phyloP scores from a whole-genome alignment of 495 filamentous ascomycete genomes.

The Parmelia sp. region DNA sequence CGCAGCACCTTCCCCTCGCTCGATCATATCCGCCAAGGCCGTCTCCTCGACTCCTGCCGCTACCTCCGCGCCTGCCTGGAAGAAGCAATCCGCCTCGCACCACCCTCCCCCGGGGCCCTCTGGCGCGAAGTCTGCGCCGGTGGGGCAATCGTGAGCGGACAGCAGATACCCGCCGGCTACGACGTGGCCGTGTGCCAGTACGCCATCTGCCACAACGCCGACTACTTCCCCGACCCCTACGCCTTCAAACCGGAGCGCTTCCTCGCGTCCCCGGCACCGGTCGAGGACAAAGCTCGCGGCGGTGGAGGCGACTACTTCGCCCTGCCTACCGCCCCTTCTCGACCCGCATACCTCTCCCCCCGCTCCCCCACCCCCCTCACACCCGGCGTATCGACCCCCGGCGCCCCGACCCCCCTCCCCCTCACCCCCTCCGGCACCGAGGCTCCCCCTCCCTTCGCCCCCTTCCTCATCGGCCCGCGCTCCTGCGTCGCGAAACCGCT shows the following conservation, averaged over 20 bases:
- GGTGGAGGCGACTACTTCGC: too few species aligned
- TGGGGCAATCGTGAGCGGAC: constrained; percentile 49
- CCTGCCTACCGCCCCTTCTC: too few species aligned
- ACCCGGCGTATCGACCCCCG: too few species aligned
- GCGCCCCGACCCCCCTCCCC: not conserved
- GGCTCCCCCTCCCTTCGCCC: not conserved
- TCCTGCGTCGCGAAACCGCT: not conserved
- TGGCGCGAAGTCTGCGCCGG: constrained; percentile 52
- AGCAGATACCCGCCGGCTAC: constrained; percentile 48
- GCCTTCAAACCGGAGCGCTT: constrained; percentile 40
- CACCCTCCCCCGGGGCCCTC: constrained; percentile 51
- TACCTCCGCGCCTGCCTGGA: constrained; percentile 58
- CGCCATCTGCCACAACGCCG: constrained; percentile 45
- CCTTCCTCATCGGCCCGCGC: not conserved
- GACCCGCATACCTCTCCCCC: too few species aligned
- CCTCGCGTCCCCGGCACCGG: not conserved
- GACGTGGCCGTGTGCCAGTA: constrained; percentile 36
- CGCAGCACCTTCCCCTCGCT: constrained; percentile 45
- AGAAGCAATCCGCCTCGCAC: constrained; percentile 59
- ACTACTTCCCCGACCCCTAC: constrained; percentile 52
- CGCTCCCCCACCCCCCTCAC: too few species aligned
- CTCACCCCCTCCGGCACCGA: not conserved
- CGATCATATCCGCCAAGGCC: constrained; percentile 50
- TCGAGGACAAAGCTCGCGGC: too few species aligned
- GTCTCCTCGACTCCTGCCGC: constrained; percentile 41